Evolutionary conservation across 73 alveolate genomes (phyloP).

Genomic region (Uronychia setigera): DNA sequence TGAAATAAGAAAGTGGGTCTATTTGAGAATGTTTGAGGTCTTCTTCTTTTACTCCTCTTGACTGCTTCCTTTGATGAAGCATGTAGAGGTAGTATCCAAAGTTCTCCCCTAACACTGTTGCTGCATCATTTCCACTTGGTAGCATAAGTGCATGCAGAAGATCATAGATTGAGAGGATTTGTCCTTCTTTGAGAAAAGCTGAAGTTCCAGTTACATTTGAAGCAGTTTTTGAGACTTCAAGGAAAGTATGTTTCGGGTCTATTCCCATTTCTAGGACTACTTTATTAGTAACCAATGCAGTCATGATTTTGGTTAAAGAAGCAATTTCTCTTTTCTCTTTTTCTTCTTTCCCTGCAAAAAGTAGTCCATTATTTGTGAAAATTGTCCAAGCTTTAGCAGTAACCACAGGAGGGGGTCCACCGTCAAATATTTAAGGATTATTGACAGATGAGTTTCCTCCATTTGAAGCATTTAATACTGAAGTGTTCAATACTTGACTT

Average conservation of each 20-base stretch:
- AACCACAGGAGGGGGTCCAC: conserved; percentile 49
- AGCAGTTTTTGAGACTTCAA: conserved; percentile 14
- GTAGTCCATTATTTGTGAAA: conserved; percentile 10
- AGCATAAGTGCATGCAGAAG: conserved; percentile 34
- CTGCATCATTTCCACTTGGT: conserved; percentile 28
- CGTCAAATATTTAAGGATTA: neutral
- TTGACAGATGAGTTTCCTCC: neutral
- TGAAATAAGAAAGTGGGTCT: conserved; percentile 13
- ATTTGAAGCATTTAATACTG: no score
- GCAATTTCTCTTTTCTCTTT: conserved; percentile 16
- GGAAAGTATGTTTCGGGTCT: neutral
- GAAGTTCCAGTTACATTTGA: conserved; percentile 9
- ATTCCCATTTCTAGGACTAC: neutral
- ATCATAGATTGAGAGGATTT: neutral
- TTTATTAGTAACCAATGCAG: neutral
- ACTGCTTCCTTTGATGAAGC: neutral
- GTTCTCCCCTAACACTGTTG: neutral
- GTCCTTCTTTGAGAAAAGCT: conserved; percentile 10
- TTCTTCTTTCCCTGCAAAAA: conserved; percentile 15
- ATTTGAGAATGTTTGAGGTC: neutral
- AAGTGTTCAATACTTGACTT: no score
- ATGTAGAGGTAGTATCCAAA: neutral
- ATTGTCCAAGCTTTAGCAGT: conserved; percentile 69
- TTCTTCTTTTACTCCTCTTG: neutral
- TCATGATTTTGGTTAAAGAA: conserved; percentile 26